These are phyloP conservation scores for Clitocybe nebularis DNA, from an alignment of 1,284 basidiomycete species.

Conservation along the genomic window DNA sequence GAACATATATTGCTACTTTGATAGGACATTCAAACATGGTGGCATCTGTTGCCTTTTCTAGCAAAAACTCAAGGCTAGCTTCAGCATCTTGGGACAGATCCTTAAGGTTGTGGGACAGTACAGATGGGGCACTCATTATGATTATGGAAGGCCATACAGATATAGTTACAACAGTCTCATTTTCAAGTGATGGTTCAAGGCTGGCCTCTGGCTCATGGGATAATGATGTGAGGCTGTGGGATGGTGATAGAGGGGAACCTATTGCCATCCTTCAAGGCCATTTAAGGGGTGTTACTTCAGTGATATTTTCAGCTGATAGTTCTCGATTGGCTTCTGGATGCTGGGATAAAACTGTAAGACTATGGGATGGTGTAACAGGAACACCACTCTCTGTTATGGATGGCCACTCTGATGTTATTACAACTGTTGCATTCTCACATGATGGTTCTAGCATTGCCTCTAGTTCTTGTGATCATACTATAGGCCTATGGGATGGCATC, in stretches of 20 bases:
- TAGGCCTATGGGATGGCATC: not conserved
- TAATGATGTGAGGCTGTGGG: not conserved
- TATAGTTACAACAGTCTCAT: not conserved
- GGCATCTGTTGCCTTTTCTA: slow-evolving; percentile 1
- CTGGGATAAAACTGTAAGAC: not conserved
- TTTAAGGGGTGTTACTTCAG: not conserved
- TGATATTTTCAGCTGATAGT: not conserved
- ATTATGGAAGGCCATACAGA: not conserved
- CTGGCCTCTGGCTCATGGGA: not conserved
- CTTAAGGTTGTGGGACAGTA: slow-evolving; percentile 1
- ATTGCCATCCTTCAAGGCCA: slow-evolving; percentile 3
- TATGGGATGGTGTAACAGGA: slow-evolving; percentile 1
- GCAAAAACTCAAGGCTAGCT: not conserved
- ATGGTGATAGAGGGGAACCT: not conserved
- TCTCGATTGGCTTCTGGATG: not conserved
- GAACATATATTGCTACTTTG: slow-evolving; percentile 2
- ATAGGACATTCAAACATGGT: not conserved
- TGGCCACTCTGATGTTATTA: not conserved
- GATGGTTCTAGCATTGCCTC: slow-evolving; percentile 1
- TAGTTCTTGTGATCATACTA: slow-evolving; percentile 1
- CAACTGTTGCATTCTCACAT: not conserved
- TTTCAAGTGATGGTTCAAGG: not conserved
- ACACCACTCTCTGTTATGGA: not conserved
- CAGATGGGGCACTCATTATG: not conserved
- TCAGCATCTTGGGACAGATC: slow-evolving; percentile 2